Base-by-base conservation (phyloP, 306 rosid genomes). In the Casuarina cunninghamiana region DNA sequence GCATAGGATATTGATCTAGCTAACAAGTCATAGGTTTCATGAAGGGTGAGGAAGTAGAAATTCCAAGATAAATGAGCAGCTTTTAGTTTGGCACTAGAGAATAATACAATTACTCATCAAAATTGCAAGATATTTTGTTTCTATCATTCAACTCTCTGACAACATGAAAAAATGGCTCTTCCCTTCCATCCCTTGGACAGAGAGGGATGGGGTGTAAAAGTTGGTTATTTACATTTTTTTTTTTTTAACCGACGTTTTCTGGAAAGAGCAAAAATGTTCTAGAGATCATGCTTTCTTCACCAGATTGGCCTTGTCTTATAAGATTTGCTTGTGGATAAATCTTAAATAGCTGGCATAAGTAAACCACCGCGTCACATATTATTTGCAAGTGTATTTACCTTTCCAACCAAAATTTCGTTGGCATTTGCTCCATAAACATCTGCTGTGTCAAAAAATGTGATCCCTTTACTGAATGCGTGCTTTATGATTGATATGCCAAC, bases 391-490 rank as follows among this genome's bases (percentile, higher is more conserved):
- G 21, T 15, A 73, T 3, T 46, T 80, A 90, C 98, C 93, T 91
- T 91, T 72, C 97, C 94, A 26, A 93, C n/a, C 75, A 91, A 74
- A 69, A 91, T 12, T 78, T 90, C 97, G 37, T 90, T 93, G 3
- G 87, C 76, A 80, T 80, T 53, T 3, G 73, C 76, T 72, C 96
- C 96, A 81, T 89, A 93, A 35, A 50, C 3, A 71, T 90, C 91
- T 16, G 97, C 76, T 5, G 94, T 88, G 54, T 93, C 94, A 65
- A 90, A 93, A 80, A 93, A 93, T 1, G 96, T 93, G 71, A 93
- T 81, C 2, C 96, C 96, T 49, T 81, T 76, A 50, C 16, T 69
- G 81, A 88, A 93, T 0, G 96, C 94, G 16, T 91, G 17, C n/a
- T 89, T 89, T 42, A 93, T 83, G 17, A 91, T 35, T 2, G 88